phyloP scores from a whole-genome alignment of 495 filamentous ascomycete genomes.

The Talaromyces nanjingensis region DNA sequence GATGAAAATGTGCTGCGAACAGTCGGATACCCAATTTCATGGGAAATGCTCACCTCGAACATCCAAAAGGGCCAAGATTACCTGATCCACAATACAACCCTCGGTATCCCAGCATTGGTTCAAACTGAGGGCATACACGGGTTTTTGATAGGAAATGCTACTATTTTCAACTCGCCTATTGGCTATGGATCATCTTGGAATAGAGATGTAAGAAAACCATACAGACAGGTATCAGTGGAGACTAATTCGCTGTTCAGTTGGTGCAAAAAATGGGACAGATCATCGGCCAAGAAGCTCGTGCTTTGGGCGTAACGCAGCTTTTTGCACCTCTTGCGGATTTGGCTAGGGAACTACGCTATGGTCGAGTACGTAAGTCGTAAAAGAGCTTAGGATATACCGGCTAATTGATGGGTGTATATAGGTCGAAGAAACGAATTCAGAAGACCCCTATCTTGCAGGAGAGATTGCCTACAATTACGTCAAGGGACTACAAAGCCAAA shows the following conservation, averaged over 20 bases:
- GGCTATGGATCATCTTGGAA: conserved; percentile 62
- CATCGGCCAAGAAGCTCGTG: conserved; percentile 53
- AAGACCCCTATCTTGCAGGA: conserved; percentile 56
- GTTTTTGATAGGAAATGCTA: conserved; percentile 61
- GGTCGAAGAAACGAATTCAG: conserved; percentile 63
- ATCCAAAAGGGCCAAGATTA: conserved; percentile 59
- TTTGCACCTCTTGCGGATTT: conserved; percentile 63
- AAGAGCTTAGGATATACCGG: neutral
- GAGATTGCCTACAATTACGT: conserved; percentile 56
- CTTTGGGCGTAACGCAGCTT: conserved; percentile 60
- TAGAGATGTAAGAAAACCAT: conserved; percentile 23
- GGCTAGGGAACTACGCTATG: conserved; percentile 59
- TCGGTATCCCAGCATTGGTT: conserved; percentile 63
- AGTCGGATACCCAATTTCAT: conserved; percentile 58
- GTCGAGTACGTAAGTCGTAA: conserved; percentile 34
- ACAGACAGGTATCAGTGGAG: neutral
- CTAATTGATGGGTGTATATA: conserved; percentile 8
- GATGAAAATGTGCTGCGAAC: neutral
- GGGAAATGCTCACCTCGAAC: conserved; percentile 53
- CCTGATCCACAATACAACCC: conserved; percentile 52
- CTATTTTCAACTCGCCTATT: conserved; percentile 70
- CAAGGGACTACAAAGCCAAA: conserved; percentile 53
- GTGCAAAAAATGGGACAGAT: conserved; percentile 54
- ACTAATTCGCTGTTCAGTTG: conserved; percentile 20
- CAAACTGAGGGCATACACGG: conserved; percentile 67